These are phyloP conservation scores for Reticulascus tulasneorum DNA, from an alignment of 2,329 filamentous ascomycete genomes.

Conservation along the genomic window DNA sequence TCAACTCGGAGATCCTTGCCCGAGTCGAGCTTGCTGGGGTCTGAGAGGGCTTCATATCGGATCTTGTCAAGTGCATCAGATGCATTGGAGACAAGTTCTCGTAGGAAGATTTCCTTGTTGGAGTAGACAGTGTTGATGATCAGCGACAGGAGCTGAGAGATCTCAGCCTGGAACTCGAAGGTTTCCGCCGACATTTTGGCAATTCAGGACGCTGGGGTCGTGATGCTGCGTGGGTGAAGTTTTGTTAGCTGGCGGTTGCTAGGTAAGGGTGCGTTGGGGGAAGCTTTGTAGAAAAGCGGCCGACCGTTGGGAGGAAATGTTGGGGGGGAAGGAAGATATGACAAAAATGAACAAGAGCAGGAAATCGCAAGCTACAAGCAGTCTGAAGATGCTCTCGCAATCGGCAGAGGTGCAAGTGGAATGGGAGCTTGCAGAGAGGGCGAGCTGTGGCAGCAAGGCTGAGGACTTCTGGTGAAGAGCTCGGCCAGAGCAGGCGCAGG, in stretches of 20 bases:
- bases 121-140: constrained; percentile 99
- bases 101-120: constrained; percentile 99
- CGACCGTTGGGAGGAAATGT: neutral
- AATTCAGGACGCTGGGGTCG: constrained; percentile 13
- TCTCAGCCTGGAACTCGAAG: constrained; percentile 99
- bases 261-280: constrained; percentile 11
- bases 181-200: constrained; percentile 75
- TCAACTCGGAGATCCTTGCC: constrained; percentile 98
- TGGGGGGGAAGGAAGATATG: constrained; percentile 3
- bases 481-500: neutral
- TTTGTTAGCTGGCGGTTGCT: constrained; percentile 4
- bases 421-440: too few relatives aligned
- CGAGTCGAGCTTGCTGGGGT: constrained; percentile 93
- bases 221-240: constrained; percentile 10
- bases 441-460: neutral
- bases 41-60: constrained; percentile 95
- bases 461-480: neutral
- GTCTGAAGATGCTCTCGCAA: too few relatives aligned
- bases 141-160: constrained; percentile 98
- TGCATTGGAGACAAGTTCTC: constrained; percentile 97
- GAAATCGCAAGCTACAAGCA: too few relatives aligned
- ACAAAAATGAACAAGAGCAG: neutral
- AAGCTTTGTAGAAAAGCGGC: constrained; percentile 4
- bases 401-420: constrained; percentile 1
- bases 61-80: constrained; percentile 99